Conservation (phyloP, 495 filamentous ascomycete species). For the Rhizodiscina lignyota region DNA sequence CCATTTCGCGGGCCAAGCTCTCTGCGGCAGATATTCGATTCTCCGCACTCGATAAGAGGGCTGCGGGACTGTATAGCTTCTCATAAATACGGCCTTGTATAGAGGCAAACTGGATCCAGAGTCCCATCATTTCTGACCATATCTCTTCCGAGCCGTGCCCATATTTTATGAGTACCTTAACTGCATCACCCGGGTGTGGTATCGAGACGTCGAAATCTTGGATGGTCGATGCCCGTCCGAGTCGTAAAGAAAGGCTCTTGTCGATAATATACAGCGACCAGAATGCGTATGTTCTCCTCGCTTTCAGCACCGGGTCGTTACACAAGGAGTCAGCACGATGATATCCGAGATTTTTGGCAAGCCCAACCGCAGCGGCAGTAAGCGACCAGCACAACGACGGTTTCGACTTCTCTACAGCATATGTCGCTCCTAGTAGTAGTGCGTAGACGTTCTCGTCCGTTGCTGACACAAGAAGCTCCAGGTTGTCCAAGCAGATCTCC, state of each 20-base stretch:
- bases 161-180: not conserved
- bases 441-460: conserved; percentile 41
- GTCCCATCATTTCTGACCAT: conserved; percentile 4
- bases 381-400: conserved; percentile 47
- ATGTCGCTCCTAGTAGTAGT: conserved; percentile 34
- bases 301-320: conserved; percentile 22
- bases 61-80: conserved; percentile 13
- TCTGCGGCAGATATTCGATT: conserved; percentile 6
- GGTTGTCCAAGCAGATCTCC: conserved; percentile 37
- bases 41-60: conserved; percentile 5
- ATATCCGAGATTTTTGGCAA: conserved; percentile 49
- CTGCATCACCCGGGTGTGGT: conserved; percentile 15
- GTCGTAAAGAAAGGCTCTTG: conserved; percentile 42
- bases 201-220: conserved; percentile 49
- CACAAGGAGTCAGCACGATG: conserved; percentile 39
- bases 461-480: conserved; percentile 41
- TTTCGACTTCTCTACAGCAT: conserved; percentile 45
- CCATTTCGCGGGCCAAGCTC: conserved; percentile 6
- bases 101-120: conserved; percentile 10
- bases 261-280: conserved; percentile 48
- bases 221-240: conserved; percentile 42
- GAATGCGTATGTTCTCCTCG: conserved; percentile 29
- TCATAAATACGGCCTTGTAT: conserved; percentile 12
- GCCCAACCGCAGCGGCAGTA: conserved; percentile 35
- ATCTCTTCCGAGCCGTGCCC: not conserved